Evolutionary conservation across 2,329 filamentous ascomycete genomes (phyloP), one percentile per base, ranked within the genome.

Genomic region (Bimuria novae-zelandiae): DNA sequence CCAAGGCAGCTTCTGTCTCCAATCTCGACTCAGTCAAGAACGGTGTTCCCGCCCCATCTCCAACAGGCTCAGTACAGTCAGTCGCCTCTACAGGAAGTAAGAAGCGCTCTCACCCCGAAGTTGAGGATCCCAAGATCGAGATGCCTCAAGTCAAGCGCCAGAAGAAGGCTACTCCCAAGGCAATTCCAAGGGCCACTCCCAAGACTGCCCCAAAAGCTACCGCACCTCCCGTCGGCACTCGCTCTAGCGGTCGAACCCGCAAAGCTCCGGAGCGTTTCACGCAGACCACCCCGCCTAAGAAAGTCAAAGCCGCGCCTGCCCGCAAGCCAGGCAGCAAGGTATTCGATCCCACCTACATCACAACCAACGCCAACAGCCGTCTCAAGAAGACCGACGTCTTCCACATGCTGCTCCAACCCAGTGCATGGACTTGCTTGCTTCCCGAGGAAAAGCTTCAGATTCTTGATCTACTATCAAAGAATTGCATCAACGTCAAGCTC

Each of bases 301-400:
- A 54, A 6, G 22, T 46, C 6, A 62, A 59, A 43, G 32, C 40
- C 33, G 19, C 42, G 19, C 10, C 37, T 7, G 46, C 54, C 6
- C 22, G 40, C 5, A 65, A 59, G 35, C 16, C 33, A 17, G 39
- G 37, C 0, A 60, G 60, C 48, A 69, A 60, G 29, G 62, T 68
- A 22, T 72, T 67, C 45, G 62, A 70, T 11, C 66, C 71, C 0
- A 44, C 60, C 47, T 70, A 63, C 52, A 62, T 71, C 19, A 70
- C 70, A 4, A 69, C 70, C 25, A 64, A 71, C 44, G 58, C 68
- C 6, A 62, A 58, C 14, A 65, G 60, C 17, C 67, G 65, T 11
- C 59, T 75, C 3, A 62, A 48, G 6, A 70, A 69, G 44, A 65
- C 62, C 14, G 70, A 75, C 49, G 42, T 74, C 37, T 69, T 68